phyloP scores from a whole-genome alignment of 208 protist species.

The Wallacemonas rigidus region DNA sequence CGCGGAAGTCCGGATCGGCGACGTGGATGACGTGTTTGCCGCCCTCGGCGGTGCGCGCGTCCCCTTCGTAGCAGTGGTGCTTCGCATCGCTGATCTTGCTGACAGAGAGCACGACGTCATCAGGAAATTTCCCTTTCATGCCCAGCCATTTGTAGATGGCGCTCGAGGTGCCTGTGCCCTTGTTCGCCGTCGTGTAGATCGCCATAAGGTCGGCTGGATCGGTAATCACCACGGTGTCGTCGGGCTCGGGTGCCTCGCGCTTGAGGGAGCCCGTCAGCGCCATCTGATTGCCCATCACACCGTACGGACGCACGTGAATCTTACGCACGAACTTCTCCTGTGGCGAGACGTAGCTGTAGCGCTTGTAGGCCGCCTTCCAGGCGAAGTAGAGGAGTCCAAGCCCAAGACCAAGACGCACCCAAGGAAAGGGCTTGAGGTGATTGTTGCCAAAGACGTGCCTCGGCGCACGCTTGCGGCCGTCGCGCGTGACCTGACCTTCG shows the following conservation, averaged over 20 bases:
- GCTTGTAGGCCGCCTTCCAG: conserved; percentile 42
- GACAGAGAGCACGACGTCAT: conserved; percentile 70
- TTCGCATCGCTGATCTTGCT: conserved; percentile 76
- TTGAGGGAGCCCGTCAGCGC: conserved; percentile 58
- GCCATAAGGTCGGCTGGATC: conserved; percentile 71
- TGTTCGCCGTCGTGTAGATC: conserved; percentile 58
- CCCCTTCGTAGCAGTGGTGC: conserved; percentile 62
- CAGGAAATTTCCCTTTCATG: conserved; percentile 60
- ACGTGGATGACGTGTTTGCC: conserved; percentile 81
- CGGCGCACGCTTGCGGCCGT: conserved; percentile 78
- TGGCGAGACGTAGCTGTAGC: conserved; percentile 56
- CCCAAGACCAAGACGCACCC: conserved; percentile 57
- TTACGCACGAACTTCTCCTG: conserved; percentile 80
- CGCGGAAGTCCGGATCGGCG: conserved; percentile 82
- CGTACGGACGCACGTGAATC: conserved; percentile 76
- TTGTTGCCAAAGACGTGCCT: conserved; percentile 66
- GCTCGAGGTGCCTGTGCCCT: conserved; percentile 67
- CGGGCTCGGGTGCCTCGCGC: conserved; percentile 54
- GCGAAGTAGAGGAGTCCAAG: conserved; percentile 39
- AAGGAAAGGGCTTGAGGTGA: conserved; percentile 70
- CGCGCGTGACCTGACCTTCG: conserved; percentile 44
- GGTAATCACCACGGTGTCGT: conserved; percentile 66
- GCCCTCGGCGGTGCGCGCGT: conserved; percentile 28
- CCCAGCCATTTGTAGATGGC: conserved; percentile 89
- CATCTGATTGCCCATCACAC: conserved; percentile 85